Evolutionary conservation across 352 stramenopile genomes (phyloP), one percentile per base, ranked within the genome.

Genomic region (Stephanocyclus meneghinianus): DNA sequence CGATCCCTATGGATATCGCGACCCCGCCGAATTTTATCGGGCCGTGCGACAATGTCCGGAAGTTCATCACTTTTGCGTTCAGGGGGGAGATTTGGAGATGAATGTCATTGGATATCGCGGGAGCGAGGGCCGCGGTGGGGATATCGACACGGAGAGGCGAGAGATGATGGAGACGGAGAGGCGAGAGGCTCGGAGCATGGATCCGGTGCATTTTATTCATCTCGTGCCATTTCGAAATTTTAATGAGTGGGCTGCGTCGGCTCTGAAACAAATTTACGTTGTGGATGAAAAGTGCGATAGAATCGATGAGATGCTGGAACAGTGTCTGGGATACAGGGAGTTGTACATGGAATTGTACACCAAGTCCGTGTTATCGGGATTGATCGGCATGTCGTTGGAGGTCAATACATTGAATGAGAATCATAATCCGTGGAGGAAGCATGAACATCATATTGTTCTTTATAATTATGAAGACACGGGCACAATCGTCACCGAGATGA

Each of bases 1-100:
- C 26, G 66, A 74, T 71, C 73, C 73, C 8, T 74, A 55, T 45
- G 73, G 73, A 15, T 80, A 80, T 59, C 48, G 64, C 30, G 67
- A 71, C 60, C 48, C 66, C 47, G 32, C 30, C 21, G 53, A 80
- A 61, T 75, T 80, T 59, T 74, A 60, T 51, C 37, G 30, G 16
- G 56, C 64, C 11, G 57, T 75, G 1, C 44, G 4, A 2, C 16
- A 35, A 29, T 80, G 73, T 72, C 53, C 44, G 0, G 16, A 71
- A 48, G 63, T 80, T 4, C 35, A 80, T 56, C 73, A 80, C 37
- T 80, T 71, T 75, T 80, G 73, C 16, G 57, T 80, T 53, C 73
- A 80, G 56, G 73, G 73, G 32, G 73, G 73, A 51, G 60, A 72
- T 53, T 48, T 59, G 42, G 10, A 64, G 9, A 80, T 75, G 73